Percentiles rank a stretch among this genome's conserved stretches.
Evolutionary conservation across 2,329 filamentous ascomycete genomes (phyloP).

Genomic region (Epichloe glyceriae): DNA sequence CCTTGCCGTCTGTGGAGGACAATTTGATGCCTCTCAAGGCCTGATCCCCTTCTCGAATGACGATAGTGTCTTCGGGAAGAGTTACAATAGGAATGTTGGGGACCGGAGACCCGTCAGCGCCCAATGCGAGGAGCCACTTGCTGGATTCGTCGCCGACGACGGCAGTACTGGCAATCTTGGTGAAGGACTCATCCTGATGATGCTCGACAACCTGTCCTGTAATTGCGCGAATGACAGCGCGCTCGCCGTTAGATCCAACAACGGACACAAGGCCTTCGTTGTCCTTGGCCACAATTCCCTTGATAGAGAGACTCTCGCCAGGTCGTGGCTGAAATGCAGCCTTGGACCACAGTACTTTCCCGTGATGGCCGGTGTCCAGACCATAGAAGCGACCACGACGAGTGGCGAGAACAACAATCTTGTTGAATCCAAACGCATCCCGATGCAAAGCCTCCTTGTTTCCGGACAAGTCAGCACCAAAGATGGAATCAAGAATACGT

Average conservation of each 20-base stretch:
- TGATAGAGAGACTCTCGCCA: constrained; percentile 50
- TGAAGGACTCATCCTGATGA: background rate
- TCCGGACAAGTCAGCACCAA: constrained; percentile 39
- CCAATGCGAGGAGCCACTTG: constrained; percentile 41
- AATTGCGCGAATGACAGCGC: constrained; percentile 39
- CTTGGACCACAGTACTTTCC: constrained; percentile 62
- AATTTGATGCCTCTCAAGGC: constrained; percentile 44
- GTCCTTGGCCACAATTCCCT: constrained; percentile 51
- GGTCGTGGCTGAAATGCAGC: constrained; percentile 45
- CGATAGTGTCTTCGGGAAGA: constrained; percentile 39
- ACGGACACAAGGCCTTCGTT: constrained; percentile 42
- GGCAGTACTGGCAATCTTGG: constrained; percentile 26
- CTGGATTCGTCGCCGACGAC: constrained; percentile 39
- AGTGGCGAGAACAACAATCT: constrained; percentile 70
- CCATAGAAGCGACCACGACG: constrained; percentile 67
- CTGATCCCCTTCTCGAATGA: constrained; percentile 36
- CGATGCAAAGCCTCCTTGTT: constrained; percentile 37
- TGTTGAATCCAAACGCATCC: constrained; percentile 80
- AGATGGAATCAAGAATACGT: constrained; percentile 51
- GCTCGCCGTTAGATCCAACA: constrained; percentile 47
- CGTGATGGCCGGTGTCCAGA: constrained; percentile 63
- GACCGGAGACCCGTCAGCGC: constrained; percentile 32
- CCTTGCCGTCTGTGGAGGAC: constrained; percentile 25
- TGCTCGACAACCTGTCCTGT: constrained; percentile 32
- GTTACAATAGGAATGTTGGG: constrained; percentile 30